Evolutionary conservation across 2,329 filamentous ascomycete species (phyloP).

Genomic region (Emmonsia crescens): DNA sequence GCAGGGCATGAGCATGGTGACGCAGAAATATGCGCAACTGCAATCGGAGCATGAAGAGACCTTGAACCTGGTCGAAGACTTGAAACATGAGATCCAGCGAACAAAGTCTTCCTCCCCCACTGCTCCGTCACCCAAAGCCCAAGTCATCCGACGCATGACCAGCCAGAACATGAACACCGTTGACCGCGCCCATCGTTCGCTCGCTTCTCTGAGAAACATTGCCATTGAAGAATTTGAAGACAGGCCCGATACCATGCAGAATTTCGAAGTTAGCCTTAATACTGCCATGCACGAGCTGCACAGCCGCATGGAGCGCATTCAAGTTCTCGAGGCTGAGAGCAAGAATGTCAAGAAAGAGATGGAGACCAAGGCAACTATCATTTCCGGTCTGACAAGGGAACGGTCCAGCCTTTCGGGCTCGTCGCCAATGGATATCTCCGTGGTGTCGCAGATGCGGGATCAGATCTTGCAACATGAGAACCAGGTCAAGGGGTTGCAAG

Average conservation of each 20-base stretch:
- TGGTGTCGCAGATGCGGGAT: slow-evolving; percentile 76
- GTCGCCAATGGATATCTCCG: slow-evolving; percentile 79
- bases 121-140: slow-evolving; percentile 48
- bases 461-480: slow-evolving; percentile 80
- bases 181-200: slow-evolving; percentile 83
- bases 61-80: slow-evolving; percentile 75
- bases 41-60: slow-evolving; percentile 72
- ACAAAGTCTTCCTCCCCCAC: slow-evolving; percentile 49
- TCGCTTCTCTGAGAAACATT: slow-evolving; percentile 80
- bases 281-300: slow-evolving; percentile 88
- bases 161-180: slow-evolving; percentile 71
- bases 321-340: slow-evolving; percentile 78
- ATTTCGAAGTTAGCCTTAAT: slow-evolving; percentile 84
- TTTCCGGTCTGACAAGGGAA: slow-evolving; percentile 85
- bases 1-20: slow-evolving; percentile 58
- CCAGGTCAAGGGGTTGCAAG: slow-evolving; percentile 62
- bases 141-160: slow-evolving; percentile 85
- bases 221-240: slow-evolving; percentile 75
- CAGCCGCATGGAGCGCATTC: slow-evolving; percentile 73
- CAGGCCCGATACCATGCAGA: slow-evolving; percentile 75
- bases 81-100: slow-evolving; percentile 76
- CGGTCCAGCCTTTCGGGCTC: slow-evolving; percentile 73
- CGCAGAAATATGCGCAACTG: slow-evolving; percentile 70
- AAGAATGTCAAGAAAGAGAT: slow-evolving; percentile 82
- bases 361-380: slow-evolving; percentile 93